Base-by-base conservation (phyloP, 768 basidiomycete genomes). In the Melanogaster broomeanus region DNA sequence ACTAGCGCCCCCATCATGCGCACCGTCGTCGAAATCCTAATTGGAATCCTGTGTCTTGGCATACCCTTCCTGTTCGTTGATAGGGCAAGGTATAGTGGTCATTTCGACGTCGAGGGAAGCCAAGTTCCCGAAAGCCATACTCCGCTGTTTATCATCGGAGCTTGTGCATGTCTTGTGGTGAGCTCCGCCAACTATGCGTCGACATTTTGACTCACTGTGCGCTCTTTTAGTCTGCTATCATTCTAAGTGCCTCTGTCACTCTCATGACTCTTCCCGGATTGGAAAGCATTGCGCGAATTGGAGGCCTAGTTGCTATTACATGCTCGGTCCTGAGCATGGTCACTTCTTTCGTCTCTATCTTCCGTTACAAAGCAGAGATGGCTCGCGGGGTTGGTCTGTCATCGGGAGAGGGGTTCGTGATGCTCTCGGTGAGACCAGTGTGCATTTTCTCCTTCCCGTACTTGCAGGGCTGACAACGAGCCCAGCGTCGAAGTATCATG, bases 171-270 rank as follows among this genome's bases (percentile, higher is more conserved):
- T 53, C 67, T 87, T 11, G 77, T 83, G 62, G 86, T 85, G 67
- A 73, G 84, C 73, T 48, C 42, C 45, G 21, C 19, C 10, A 35
- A 27, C 35, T 42, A 27, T 2, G 42, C 38, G 42, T 46, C 53
- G 42, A 38, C 28, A 39, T 27, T n/a, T 45, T 27, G 33, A 51
- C 51, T 59, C 27, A 62, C 43, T 39, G 16, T 58, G 40, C 31
- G 7, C 15, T 41, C 48, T 34, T 52, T 42, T 66, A 92, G 90
- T 88, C 89, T 60, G 90, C 90, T 25, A 78, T 91, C 51, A 77
- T 91, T 21, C 73, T 92, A 51, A 90, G 90, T 58, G 85, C 88
- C 28, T 88, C 89, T 35, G 86, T 90, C 50, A 90, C 88, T 24
- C 84, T 91, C 71, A 78, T 93, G 64, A 81, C 87, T 45, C 77